Conservation (phyloP, 129 eudicot species). For the Smallanthus sonchifolius region DNA sequence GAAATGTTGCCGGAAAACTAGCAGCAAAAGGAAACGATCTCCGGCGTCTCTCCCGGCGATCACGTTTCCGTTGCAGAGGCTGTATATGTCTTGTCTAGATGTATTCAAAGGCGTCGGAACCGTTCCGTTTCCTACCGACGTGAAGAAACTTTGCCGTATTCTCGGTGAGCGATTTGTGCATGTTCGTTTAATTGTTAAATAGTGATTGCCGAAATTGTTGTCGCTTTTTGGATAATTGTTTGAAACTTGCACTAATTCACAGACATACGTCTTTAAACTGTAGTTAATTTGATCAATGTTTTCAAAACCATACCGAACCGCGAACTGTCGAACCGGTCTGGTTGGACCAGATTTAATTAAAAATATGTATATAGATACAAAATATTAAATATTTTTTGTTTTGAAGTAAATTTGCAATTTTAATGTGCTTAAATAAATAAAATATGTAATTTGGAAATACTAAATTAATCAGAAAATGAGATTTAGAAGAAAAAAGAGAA, state of each 20-base stretch:
- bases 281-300: no score
- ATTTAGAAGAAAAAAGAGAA: no score
- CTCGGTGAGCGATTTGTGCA: constrained; percentile 40
- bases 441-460: no score
- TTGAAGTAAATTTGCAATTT: no score
- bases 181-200: background rate
- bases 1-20: constrained; percentile 26
- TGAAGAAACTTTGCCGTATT: constrained; percentile 45
- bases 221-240: background rate
- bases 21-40: constrained; percentile 10
- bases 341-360: no score
- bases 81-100: constrained; percentile 40
- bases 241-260: background rate
- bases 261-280: background rate
- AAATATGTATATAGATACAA: no score
- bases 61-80: constrained; percentile 44
- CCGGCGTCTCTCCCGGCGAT: constrained; percentile 10
- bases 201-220: constrained; percentile 1
- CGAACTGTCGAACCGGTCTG: no score
- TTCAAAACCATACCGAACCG: no score
- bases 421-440: no score
- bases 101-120: constrained; percentile 63
- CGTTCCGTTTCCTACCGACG: constrained; percentile 55
- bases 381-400: no score
- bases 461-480: no score